Base-by-base conservation (phyloP, 129 eudicot genomes). In the Silybum marianum region DNA sequence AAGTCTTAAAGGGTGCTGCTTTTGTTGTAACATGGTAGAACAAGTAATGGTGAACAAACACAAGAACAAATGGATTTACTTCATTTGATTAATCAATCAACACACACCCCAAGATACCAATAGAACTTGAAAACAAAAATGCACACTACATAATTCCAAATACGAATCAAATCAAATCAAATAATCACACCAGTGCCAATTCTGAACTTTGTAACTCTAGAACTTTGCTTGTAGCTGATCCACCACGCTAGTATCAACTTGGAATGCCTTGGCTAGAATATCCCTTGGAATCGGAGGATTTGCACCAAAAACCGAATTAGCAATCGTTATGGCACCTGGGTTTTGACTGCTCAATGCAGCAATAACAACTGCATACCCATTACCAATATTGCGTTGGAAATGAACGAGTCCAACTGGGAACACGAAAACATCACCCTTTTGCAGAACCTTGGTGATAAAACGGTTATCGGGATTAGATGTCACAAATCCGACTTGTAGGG, bases 241-340 rank as follows among this genome's bases (percentile, higher is more conserved):
- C 76, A 76, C 85, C 68, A 85, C 66, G 9, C 66, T 75, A 25
- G 60, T 80, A 54, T 84, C 88, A 24, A 84, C 63, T 69, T 87
- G 90, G 39, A 87, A 87, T 13, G 90, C 88, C 63, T 62, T 81
- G 28, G 84, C 83, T 16, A 87, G 73, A 76, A 87, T 66, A 71
- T 84, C 90, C 16, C 38, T 39, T 7, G 80, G 21, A 80, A 87
- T 83, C 26, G 77, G 30, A 30, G 90, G 88, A 77, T 81, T 87
- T 23, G 90, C 79, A 1, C 90, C 90, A 18, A 87, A 87, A 32
- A 87, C 88, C 21, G 86, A 77, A 7, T 78, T 84, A 0, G 84
- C 86, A 3, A 84, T 77, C 0, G 90, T 77, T 24, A 87, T 84
- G 42, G 76, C 90, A 26, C 90, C 90, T 0, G 90, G 90, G 72